These are phyloP conservation scores for Mycena galericulata DNA, from an alignment of 768 basidiomycete species.

Conservation along the genomic window DNA sequence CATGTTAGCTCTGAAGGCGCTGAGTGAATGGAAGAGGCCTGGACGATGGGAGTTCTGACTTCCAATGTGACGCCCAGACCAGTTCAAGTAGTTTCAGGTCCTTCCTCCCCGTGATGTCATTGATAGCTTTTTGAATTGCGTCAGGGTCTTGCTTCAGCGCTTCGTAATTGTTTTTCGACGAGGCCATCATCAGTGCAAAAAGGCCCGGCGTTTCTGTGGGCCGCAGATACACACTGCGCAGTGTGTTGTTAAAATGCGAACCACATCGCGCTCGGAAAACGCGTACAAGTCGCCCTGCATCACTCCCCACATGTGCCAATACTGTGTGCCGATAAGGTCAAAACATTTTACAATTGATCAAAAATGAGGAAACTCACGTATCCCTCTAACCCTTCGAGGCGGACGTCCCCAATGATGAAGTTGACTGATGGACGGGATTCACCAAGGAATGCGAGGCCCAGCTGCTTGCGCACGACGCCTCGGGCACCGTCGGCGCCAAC, in stretches of 20 bases:
- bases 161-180: not conserved
- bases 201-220: slow-evolving; percentile 2
- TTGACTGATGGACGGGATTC: slow-evolving; percentile 41
- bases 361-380: slow-evolving; percentile 46
- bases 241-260: not conserved
- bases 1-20: not conserved
- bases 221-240: not conserved
- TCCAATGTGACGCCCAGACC: slow-evolving; percentile 1
- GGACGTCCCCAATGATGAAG: slow-evolving; percentile 47
- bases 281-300: not conserved
- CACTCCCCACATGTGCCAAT: slow-evolving; percentile 58
- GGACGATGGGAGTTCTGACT: not conserved
- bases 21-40: not conserved
- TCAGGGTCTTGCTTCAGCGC: not conserved
- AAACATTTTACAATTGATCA: not conserved
- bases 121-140: not conserved
- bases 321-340: too few relatives aligned
- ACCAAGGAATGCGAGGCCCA: slow-evolving; percentile 41
- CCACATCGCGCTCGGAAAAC: not conserved
- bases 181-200: not conserved
- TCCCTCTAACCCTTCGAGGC: slow-evolving; percentile 51
- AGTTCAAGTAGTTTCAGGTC: slow-evolving; percentile 3
- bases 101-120: not conserved
- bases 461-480: slow-evolving; percentile 38
- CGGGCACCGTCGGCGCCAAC: slow-evolving; percentile 38